phyloP scores from a whole-genome alignment of 1,284 basidiomycete genomes.

The Thecaphora thlaspeos region DNA sequence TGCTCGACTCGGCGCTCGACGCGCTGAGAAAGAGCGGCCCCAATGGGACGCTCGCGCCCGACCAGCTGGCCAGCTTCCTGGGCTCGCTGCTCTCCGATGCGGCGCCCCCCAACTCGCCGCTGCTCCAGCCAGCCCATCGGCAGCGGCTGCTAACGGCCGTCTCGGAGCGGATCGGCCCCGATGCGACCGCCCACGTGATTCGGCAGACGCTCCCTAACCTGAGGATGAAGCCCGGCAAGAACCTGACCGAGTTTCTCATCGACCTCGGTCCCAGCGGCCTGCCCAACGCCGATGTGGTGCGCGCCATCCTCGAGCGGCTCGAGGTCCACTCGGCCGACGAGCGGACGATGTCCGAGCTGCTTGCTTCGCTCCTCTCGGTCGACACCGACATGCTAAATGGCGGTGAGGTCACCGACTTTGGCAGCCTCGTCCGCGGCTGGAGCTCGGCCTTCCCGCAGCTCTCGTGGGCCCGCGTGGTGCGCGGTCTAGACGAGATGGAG shows the following conservation, averaged over 20 bases:
- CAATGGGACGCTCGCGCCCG: constrained; percentile 70
- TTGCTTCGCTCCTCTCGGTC: constrained; percentile 45
- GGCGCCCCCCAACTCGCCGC: constrained; percentile 21
- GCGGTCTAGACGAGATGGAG: constrained; percentile 59
- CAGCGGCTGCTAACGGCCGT: constrained; percentile 48
- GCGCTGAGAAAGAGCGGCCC: constrained; percentile 65
- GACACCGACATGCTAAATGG: constrained; percentile 26
- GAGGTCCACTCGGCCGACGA: constrained; percentile 34
- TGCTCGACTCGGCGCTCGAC: constrained; percentile 69
- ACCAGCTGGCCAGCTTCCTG: constrained; percentile 76
- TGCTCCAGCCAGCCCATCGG: constrained; percentile 43
- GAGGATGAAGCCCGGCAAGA: constrained; percentile 31
- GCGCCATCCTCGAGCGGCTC: constrained; percentile 41
- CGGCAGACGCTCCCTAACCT: constrained; percentile 52
- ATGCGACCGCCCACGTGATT: constrained; percentile 48
- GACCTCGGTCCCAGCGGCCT: constrained; percentile 44
- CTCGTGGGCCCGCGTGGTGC: constrained; percentile 57
- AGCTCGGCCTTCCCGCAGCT: constrained; percentile 20
- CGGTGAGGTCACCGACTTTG: constrained; percentile 33
- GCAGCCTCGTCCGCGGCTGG: constrained; percentile 26
- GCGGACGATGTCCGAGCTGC: constrained; percentile 39
- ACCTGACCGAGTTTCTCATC: constrained; percentile 37
- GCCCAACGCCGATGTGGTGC: constrained; percentile 30
- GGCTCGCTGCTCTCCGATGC: constrained; percentile 42
- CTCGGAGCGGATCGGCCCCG: constrained; percentile 47